Percentiles rank a stretch among this genome's conserved stretches.
phyloP scores from a whole-genome alignment of 768 basidiomycete genomes.

The Mycena alexandri region DNA sequence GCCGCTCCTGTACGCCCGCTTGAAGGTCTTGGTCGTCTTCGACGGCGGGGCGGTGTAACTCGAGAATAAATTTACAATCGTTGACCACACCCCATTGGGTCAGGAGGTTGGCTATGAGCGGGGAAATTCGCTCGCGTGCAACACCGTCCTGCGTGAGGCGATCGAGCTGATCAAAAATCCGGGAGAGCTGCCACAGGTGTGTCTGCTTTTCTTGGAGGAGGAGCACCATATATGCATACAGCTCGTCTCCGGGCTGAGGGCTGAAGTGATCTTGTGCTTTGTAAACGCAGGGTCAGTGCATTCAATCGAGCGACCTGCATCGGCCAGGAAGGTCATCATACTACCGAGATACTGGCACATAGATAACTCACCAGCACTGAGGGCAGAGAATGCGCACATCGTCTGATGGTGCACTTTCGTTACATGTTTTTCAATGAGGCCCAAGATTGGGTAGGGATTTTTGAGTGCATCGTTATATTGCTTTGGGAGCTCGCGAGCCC shows the following conservation, averaged over 20 bases:
- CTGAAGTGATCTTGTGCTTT: constrained; percentile 1
- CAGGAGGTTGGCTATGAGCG: constrained; percentile 19
- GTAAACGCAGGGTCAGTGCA: constrained; percentile 1
- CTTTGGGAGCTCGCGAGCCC: constrained; percentile 18
- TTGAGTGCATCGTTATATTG: constrained; percentile 19
- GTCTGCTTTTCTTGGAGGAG: constrained; percentile 24
- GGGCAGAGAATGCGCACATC: not conserved
- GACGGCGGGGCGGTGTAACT: constrained; percentile 24
- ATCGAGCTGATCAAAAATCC: constrained; percentile 30
- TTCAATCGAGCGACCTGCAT: not conserved
- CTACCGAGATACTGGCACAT: too few relatives aligned
- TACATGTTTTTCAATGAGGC: constrained; percentile 3
- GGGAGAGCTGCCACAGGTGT: constrained; percentile 12
- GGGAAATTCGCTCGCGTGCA: constrained; percentile 12
- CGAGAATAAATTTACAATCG: constrained; percentile 25
- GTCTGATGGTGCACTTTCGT: constrained; percentile 14
- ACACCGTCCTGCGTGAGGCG: constrained; percentile 19
- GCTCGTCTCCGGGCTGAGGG: not conserved
- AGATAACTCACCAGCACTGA: constrained; percentile 3
- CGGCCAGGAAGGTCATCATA: too few relatives aligned
- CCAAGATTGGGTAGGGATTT: constrained; percentile 12
- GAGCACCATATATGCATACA: constrained; percentile 7
- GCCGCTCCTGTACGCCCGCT: constrained; percentile 10
- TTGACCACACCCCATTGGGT: constrained; percentile 23
- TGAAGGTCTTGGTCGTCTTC: not conserved